Conservation (phyloP, 2,329 filamentous ascomycete species). For the Teratosphaeria gauchensis region DNA sequence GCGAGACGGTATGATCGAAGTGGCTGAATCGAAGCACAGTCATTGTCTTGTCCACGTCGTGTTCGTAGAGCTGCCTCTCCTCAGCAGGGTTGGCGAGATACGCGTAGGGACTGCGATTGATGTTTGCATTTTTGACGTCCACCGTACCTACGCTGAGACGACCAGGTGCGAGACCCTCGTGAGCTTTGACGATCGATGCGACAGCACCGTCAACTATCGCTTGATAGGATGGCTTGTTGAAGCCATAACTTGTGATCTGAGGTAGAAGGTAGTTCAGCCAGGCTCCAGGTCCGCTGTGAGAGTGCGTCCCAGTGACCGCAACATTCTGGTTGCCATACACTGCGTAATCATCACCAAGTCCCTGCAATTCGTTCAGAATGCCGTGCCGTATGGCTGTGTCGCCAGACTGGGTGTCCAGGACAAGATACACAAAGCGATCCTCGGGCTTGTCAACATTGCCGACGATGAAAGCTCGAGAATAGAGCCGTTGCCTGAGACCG, state of each 20-base stretch:
- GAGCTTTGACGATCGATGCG: conserved; percentile 71
- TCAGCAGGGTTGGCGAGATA: conserved; percentile 76
- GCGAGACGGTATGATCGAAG: conserved; percentile 38
- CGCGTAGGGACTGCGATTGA: conserved; percentile 80
- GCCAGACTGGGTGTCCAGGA: conserved; percentile 77
- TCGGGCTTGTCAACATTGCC: conserved; percentile 55
- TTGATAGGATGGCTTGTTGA: conserved; percentile 75
- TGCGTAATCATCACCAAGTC: conserved; percentile 61
- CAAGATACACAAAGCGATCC: conserved; percentile 75
- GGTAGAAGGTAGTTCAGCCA: conserved; percentile 93
- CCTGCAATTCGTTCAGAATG: conserved; percentile 65
- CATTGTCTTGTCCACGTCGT: conserved; percentile 64
- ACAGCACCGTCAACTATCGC: conserved; percentile 82
- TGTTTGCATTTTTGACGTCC: conserved; percentile 65
- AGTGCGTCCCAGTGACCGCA: conserved; percentile 86
- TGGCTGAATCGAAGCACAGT: conserved; percentile 62
- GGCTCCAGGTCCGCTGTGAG: conserved; percentile 80
- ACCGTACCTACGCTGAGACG: conserved; percentile 61
- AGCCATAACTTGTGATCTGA: conserved; percentile 80
- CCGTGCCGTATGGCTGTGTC: conserved; percentile 83
- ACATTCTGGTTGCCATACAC: conserved; percentile 72
- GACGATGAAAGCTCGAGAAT: conserved; percentile 82
- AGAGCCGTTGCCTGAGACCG: conserved; percentile 77
- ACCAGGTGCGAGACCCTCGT: conserved; percentile 60
- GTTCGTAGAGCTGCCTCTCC: conserved; percentile 61